Evolutionary conservation across 2,329 filamentous ascomycete species (phyloP).

Genomic region (Pseudogymnoascus sp.): DNA sequence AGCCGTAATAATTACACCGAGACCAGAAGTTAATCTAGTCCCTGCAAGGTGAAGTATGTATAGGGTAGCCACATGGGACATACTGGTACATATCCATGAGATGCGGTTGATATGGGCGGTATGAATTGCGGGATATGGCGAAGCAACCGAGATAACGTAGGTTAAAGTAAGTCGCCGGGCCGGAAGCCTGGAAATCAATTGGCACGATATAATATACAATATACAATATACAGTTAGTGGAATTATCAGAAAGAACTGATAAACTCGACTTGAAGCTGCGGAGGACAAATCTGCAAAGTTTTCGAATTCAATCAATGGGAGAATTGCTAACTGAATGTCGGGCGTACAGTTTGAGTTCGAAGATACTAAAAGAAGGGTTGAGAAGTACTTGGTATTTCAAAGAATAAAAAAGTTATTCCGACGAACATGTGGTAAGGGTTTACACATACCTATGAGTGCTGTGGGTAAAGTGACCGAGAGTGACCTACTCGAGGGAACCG

Average conservation of each 20-base stretch:
- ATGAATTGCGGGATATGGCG: constrained; percentile 1
- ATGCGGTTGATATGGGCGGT: not conserved
- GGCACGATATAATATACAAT: not conserved
- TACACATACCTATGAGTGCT: not conserved
- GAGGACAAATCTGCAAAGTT: not conserved
- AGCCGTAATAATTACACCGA: not conserved
- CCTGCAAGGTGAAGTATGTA: not conserved
- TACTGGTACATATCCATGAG: not conserved
- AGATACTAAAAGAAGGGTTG: not conserved
- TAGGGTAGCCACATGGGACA: not conserved
- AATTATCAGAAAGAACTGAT: not conserved
- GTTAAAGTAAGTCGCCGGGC: not conserved
- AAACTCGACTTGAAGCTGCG: not conserved
- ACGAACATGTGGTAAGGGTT: not conserved
- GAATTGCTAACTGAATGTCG: not conserved
- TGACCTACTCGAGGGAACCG: not conserved
- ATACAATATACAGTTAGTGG: not conserved
- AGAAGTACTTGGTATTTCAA: too few species aligned
- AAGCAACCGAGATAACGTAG: not conserved
- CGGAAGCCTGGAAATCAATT: not conserved
- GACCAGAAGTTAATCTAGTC: not conserved
- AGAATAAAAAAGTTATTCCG: not conserved
- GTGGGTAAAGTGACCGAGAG: not conserved
- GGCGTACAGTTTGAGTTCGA: not conserved
- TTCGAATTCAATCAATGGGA: not conserved